phyloP scores from a whole-genome alignment of 768 basidiomycete species.

The Rhodotorula paludigena region DNA sequence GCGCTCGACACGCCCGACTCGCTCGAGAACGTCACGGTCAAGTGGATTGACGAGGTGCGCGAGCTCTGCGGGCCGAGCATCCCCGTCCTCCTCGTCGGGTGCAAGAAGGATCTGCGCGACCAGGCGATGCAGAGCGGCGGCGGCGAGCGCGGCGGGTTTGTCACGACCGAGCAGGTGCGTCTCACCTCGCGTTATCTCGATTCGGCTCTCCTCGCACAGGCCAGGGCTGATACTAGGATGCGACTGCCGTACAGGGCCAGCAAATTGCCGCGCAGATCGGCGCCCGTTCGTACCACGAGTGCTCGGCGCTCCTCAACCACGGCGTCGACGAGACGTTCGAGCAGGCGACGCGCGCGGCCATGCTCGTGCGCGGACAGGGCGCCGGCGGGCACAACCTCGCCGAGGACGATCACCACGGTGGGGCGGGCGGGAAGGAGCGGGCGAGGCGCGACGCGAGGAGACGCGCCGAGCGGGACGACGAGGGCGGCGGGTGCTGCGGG shows the following conservation, averaged over 20 bases:
- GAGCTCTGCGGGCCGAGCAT: slow-evolving; percentile 88
- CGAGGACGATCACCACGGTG: no score
- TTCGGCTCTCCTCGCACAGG: no score
- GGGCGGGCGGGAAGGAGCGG: slow-evolving; percentile 14
- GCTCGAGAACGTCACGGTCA: slow-evolving; percentile 87
- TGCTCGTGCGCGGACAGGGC: slow-evolving; percentile 65
- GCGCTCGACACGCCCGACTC: slow-evolving; percentile 94
- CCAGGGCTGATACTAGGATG: no score
- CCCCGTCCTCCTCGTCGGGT: slow-evolving; percentile 91
- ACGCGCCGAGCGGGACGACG: not conserved
- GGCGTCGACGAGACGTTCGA: slow-evolving; percentile 98
- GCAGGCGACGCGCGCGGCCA: slow-evolving; percentile 89
- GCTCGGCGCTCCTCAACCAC: slow-evolving; percentile 49
- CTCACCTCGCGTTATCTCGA: not conserved
- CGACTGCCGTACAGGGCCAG: slow-evolving; percentile 61
- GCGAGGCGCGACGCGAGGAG: not conserved
- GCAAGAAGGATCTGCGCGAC: slow-evolving; percentile 83
- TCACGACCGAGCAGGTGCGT: slow-evolving; percentile 48
- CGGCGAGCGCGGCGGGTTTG: slow-evolving; percentile 43
- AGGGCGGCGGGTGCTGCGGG: slow-evolving; percentile 10
- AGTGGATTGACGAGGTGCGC: slow-evolving; percentile 99
- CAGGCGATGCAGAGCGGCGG: slow-evolving; percentile 42
- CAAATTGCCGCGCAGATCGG: slow-evolving; percentile 76
- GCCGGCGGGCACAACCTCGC: not conserved
- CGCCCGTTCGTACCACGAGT: slow-evolving; percentile 90